Evolutionary conservation across 805 yeast species (phyloP), one percentile per base, ranked within the genome.

Genomic region (Hanseniaspora guilliermondii): DNA sequence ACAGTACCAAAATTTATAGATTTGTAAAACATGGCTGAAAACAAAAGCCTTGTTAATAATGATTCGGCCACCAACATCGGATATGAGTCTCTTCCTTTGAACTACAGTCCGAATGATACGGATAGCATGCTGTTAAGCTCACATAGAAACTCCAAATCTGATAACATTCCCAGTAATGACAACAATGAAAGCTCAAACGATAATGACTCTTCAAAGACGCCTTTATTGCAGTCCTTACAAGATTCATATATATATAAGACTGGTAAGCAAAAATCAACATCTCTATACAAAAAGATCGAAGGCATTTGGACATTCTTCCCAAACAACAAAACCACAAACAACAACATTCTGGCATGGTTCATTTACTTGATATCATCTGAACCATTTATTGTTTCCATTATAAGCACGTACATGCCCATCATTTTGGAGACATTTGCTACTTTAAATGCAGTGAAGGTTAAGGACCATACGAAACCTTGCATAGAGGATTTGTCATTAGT

Each of bases 351-450:
- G 36, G 91, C 89, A 4, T 78, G 89, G 89, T 79, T 80, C 62
- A 69, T 81, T 6, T 82, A 79, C 59, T 72, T 82, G 2, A 81
- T 85, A 76, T 88, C 89, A 0, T 78, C 85, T 21, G 94, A 85
- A 64, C 93, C 93, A 0, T 85, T 84, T 62, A 75, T 83, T 4
- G 93, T 85, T 7, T 79, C 86, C 39, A 88, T 84, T 2, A 83
- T 85, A 6, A 83, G 89, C 0, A 83, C 91, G 0, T 85, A 83
- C 64, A 82, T 85, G 6, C 93, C 93, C 0, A 66, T 85, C 17
- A 65, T 85, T 6, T 67, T 85, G 32, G 88, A 85, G 58, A 83
- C 81, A 60, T 74, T 81, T 57, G 94, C 89, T 0, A 72, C 88
- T 22, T 78, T 76, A 44, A 84, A 82, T 62, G 91, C 87, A 25